Base-by-base conservation (phyloP, 768 basidiomycete species). In the Clavulina sp. region DNA sequence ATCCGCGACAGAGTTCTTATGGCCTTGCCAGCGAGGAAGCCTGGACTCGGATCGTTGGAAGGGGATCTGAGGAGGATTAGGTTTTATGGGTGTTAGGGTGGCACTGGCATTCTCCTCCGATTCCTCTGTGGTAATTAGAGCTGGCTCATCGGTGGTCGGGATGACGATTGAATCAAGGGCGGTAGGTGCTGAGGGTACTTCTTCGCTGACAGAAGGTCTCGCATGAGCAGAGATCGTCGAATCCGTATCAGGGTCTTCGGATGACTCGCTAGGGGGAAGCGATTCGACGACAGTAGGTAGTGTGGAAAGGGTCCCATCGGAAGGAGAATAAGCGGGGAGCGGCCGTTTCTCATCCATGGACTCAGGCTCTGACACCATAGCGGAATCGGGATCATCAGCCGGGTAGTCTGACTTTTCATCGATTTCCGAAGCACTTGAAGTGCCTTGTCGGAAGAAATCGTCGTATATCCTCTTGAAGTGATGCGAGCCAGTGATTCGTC, bases 151-250 rank as follows among this genome's bases (percentile, higher is more conserved):
- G 23, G 36, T 5, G 5, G 21, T 26, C 16, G 26, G 13, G 36
- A 38, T 38, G 13, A 13, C 36, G 13, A 38, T 13, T 38, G 36
- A 38, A 38, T 13, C 36, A 38, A 21, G 21, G n/a, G n/a, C n/a
- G n/a, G n/a, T n/a, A n/a, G 19, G 34, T 7, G 34, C 7, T 38
- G 9, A 38, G 34, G 18, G 24, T 13, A 7, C 48, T 7, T 33
- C 26, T 49, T 33, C 4, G 26, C n/a, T n/a, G n/a, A n/a, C n/a
- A n/a, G n/a, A n/a, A n/a, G n/a, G n/a, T n/a, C n/a, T n/a, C n/a
- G n/a, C n/a, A 43, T 36, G 41, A 2, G 77, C 83, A 21, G 78
- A 84, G 48, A 89, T 86, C 1, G 86, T 89, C 16, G 84, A 86
- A 60, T 89, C 86, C 58, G 81, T 87, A 41, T 86, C 86, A 2